Evolutionary conservation across 1,284 basidiomycete genomes (phyloP).

Genomic region (Cronartium quercuum): DNA sequence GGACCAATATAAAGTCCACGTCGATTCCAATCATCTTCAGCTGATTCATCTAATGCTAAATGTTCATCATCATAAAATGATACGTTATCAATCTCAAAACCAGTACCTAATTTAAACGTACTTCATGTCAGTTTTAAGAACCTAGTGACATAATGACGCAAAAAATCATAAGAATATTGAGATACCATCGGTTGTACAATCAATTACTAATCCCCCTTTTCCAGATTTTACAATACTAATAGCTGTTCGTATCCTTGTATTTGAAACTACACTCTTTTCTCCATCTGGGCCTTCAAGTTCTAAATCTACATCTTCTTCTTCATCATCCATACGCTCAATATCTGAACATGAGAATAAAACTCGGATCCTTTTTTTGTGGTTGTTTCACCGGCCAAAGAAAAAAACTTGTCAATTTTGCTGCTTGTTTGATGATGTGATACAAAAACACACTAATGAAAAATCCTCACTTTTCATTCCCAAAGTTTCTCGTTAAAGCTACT

Average conservation of each 20-base stretch:
- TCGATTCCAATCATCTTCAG: slow-evolving; percentile 37
- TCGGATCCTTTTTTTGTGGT: slow-evolving; percentile 18
- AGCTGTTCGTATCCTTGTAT: slow-evolving; percentile 17
- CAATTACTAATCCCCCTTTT: slow-evolving; percentile 35
- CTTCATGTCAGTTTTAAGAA: neutral
- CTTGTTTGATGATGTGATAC: neutral
- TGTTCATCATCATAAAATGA: slow-evolving; percentile 38
- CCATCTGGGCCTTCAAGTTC: slow-evolving; percentile 10
- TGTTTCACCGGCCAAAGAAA: too few relatives aligned
- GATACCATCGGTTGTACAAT: slow-evolving; percentile 36
- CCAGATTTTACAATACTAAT: slow-evolving; percentile 29
- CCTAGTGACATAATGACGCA: neutral
- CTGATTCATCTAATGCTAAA: slow-evolving; percentile 28
- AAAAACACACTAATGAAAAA: too few relatives aligned
- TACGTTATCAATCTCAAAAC: slow-evolving; percentile 38
- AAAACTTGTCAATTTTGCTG: neutral
- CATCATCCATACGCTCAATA: slow-evolving; percentile 8
- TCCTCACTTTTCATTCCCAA: slow-evolving; percentile 39
- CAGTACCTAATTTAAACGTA: neutral
- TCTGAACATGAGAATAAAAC: slow-evolving; percentile 37
- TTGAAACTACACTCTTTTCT: slow-evolving; percentile 14
- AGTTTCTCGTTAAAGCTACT: slow-evolving; percentile 14
- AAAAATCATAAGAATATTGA: neutral
- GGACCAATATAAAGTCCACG: slow-evolving; percentile 37
- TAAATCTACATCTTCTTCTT: slow-evolving; percentile 23